Evolutionary conservation across 495 filamentous ascomycete genomes (phyloP), one percentile per base, ranked within the genome.

Genomic region (Penicillium flavigenum): DNA sequence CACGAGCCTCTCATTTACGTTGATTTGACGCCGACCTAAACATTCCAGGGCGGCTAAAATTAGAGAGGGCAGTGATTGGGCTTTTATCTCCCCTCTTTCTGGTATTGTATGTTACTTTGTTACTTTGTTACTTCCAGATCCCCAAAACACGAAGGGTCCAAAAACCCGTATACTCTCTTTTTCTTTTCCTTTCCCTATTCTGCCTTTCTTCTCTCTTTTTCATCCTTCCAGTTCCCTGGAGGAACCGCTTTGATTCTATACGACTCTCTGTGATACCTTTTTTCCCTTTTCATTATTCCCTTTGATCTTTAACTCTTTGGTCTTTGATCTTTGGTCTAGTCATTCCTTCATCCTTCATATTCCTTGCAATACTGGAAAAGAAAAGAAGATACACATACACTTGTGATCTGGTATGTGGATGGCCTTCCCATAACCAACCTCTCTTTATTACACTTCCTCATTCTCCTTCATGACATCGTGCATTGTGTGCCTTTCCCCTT

Each of bases 41-140:
- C 62, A 67, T 60, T 63, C 63, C 57, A 58, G 56, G 66, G 71
- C 73, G 72, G 69, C 74, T 76, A 76, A 76, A 76, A 66, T 72
- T 75, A 76, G 74, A 72, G 69, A 56, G 61, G 43, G 55, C 51
- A 49, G 51, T 69, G 62, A 56, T 57, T 58, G 54, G 41, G 22
- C 2, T 27, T 34, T 38, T 22, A 26, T 38, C 24, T 50, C 19
- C 17, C 17, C 19, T 31, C 27, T 3, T 27, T 63, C 49, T 49
- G 2, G 50, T 52, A 52, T 42, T 31, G 34, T 34, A 57, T 59
- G 58, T 64, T 20, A 20, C 20, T 20, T 22, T 22, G 24, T 64
- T 59, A 58, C 57, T n/a, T 4, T 31, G 24, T 26, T 26, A 26
- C 24, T 26, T 26, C 24, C 24, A 63, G 59, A 63, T 68, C 65